A percentile compares a stretch with the other conserved stretches of the same genome.
Conservation (phyloP, 352 stramenopile species). For the Aphanomyces cochlioides region DNA sequence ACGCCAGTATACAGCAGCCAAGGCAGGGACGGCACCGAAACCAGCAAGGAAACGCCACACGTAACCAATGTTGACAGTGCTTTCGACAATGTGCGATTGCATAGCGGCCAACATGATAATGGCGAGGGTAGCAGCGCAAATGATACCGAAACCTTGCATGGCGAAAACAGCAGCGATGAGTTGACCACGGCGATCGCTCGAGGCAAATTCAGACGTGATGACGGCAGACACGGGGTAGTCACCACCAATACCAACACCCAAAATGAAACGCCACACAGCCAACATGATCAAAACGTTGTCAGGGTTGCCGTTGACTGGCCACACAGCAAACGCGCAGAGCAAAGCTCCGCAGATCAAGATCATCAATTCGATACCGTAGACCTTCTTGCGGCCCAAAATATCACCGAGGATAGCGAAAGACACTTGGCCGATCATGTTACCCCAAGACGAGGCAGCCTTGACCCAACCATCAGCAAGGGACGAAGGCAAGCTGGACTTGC, state of each 20-base stretch:
- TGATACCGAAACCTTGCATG: slow-evolving; percentile 53
- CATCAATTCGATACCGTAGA: slow-evolving; percentile 49
- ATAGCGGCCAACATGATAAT: slow-evolving; percentile 37
- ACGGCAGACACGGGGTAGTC: slow-evolving; percentile 53
- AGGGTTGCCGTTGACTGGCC: slow-evolving; percentile 42
- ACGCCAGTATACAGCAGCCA: slow-evolving; percentile 47
- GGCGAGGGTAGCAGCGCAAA: slow-evolving; percentile 39
- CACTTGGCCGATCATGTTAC: slow-evolving; percentile 45
- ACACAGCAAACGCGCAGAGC: slow-evolving; percentile 39
- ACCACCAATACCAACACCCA: slow-evolving; percentile 51
- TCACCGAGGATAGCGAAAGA: slow-evolving; percentile 49
- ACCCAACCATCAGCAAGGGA: slow-evolving; percentile 41
- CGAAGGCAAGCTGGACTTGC: slow-evolving; percentile 38
- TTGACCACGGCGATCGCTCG: slow-evolving; percentile 41
- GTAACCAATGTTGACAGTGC: slow-evolving; percentile 43
- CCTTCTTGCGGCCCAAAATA: slow-evolving; percentile 45
- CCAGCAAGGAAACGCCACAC: slow-evolving; percentile 45
- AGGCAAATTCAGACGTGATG: slow-evolving; percentile 52
- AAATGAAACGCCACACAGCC: slow-evolving; percentile 50
- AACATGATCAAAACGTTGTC: slow-evolving; percentile 50
- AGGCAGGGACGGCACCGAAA: slow-evolving; percentile 42
- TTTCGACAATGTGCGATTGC: slow-evolving; percentile 39
- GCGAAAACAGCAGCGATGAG: slow-evolving; percentile 52
- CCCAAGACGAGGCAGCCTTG: slow-evolving; percentile 43
- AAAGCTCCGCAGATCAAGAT: slow-evolving; percentile 43